Conservation (phyloP, 2,329 filamentous ascomycete genomes). For the Talaromyces sp. region DNA sequence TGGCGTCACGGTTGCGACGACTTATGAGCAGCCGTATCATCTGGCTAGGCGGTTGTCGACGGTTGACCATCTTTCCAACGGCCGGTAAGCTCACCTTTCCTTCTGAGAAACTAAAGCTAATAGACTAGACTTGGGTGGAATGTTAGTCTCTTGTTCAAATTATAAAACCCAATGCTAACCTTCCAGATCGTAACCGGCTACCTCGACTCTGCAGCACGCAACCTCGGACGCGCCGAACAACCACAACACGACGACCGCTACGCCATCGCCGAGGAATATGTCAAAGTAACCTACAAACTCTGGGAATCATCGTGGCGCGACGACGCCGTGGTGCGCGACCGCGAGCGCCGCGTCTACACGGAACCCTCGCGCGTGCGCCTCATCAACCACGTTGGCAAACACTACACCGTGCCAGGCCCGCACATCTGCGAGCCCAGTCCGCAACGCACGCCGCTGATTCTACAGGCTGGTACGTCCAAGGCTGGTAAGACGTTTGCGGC, state of each 20-base stretch:
- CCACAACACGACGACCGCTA: conserved; percentile 62
- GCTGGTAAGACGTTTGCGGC: conserved; percentile 63
- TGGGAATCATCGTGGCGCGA: conserved; percentile 62
- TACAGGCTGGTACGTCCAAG: conserved; percentile 64
- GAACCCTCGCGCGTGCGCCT: conserved; percentile 53
- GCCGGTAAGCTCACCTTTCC: conserved; percentile 39
- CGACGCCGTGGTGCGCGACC: conserved; percentile 58
- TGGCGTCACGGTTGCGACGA: conserved; percentile 61
- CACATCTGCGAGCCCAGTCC: conserved; percentile 62
- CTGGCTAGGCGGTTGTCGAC: conserved; percentile 60
- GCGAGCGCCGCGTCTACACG: conserved; percentile 54
- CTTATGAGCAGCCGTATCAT: conserved; percentile 64
- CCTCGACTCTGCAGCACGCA: conserved; percentile 60
- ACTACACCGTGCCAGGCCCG: conserved; percentile 58
- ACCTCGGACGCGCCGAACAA: conserved; percentile 54
- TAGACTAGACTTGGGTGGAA: conserved; percentile 49
- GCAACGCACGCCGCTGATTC: conserved; percentile 62
- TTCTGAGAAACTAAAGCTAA: background rate
- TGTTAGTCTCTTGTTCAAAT: conserved; percentile 42
- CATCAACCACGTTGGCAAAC: conserved; percentile 62
- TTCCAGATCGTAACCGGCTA: conserved; percentile 60
- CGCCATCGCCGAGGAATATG: conserved; percentile 57
- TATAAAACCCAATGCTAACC: conserved; percentile 37
- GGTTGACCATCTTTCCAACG: conserved; percentile 60
- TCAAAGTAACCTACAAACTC: conserved; percentile 61